Evolutionary conservation across 2,329 filamentous ascomycete genomes (phyloP).

Genomic region (Aspergillus sp.): DNA sequence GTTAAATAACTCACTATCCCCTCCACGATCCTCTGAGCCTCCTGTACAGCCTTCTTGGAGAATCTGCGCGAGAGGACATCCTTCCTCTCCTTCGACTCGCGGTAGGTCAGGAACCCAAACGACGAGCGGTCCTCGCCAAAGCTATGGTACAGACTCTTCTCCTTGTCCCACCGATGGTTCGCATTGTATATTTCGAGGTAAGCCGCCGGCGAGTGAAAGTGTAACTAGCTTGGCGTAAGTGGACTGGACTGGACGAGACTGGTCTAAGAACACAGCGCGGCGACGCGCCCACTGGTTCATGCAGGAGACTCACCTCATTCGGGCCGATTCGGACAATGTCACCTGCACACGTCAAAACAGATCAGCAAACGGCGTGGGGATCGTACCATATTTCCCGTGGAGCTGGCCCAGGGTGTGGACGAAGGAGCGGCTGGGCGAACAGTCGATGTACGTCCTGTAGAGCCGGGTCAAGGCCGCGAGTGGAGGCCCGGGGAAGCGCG

Average conservation of each 20-base stretch:
- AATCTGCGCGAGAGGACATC: constrained; percentile 5
- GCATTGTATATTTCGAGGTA: constrained; percentile 8
- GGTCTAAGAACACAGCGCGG: no score
- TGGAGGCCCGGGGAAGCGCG: constrained; percentile 3
- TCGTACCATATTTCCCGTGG: constrained; percentile 5
- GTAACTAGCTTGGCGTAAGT: not conserved
- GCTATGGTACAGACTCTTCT: constrained; percentile 5
- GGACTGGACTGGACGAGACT: no score
- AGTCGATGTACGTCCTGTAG: constrained; percentile 3
- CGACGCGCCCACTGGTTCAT: not conserved
- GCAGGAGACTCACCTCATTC: constrained; percentile 1
- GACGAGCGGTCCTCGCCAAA: constrained; percentile 7
- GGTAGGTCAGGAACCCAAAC: constrained; percentile 8
- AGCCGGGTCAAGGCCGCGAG: constrained; percentile 1
- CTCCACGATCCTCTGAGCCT: not conserved
- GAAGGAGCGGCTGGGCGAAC: not conserved
- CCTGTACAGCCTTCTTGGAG: constrained; percentile 2
- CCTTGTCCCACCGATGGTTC: constrained; percentile 8
- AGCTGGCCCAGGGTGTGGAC: constrained; percentile 4
- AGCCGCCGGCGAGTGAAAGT: not conserved
- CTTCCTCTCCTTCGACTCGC: constrained; percentile 5
- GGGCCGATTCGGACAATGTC: constrained; percentile 3
- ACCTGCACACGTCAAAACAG: not conserved
- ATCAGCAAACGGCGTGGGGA: not conserved
- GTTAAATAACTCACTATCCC: not conserved